Base-by-base conservation (phyloP, 1,284 basidiomycete species). In the Marasmius fiardii region DNA sequence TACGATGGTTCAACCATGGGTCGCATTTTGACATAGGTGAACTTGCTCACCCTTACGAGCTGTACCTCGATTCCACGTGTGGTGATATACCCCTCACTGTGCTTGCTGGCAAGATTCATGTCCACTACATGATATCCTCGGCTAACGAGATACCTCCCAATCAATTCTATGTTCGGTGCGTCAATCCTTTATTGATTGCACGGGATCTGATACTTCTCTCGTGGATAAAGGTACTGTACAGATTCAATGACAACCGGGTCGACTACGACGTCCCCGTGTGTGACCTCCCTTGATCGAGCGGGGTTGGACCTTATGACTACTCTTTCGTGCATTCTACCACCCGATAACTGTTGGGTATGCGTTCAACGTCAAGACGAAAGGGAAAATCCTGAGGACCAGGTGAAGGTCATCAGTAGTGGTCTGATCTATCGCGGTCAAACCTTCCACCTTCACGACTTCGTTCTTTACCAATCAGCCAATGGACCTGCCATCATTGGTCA, bases 371-470 rank as follows among this genome's bases (percentile, higher is more conserved):
- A 52, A 21, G 35, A 33, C 3, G 26, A 59, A 28, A 35, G 35
- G 21, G 43, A 47, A 18, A 10, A 49, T n/a, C n/a, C n/a, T n/a
- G n/a, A n/a, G 20, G 7, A 33, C 16, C 24, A 5, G 4, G 24
- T 20, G 33, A 66, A 71, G 33, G 59, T 63, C 6, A 41, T 62
- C 11, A 67, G 65, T 2, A 61, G 70, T 33, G 80, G 80, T 0
- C 56, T 85, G 33, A 65, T 70, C 0, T 79, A 72, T 60, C 65
- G 65, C 14, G 79, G 76, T 0, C 58, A 69, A 0, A 68, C 68
- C 0, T 88, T 81, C 58, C 85, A 88, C 54, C 53, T 73, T 0
- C 65, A 80, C 51, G 86, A 89, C 51, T 86, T 78, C 58, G 76
- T 80, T 12, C 67, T 83, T 2, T 76, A 82, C 62, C 72, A 71